Conservation (phyloP, 1,284 basidiomycete species). For the Naganishia albida region DNA sequence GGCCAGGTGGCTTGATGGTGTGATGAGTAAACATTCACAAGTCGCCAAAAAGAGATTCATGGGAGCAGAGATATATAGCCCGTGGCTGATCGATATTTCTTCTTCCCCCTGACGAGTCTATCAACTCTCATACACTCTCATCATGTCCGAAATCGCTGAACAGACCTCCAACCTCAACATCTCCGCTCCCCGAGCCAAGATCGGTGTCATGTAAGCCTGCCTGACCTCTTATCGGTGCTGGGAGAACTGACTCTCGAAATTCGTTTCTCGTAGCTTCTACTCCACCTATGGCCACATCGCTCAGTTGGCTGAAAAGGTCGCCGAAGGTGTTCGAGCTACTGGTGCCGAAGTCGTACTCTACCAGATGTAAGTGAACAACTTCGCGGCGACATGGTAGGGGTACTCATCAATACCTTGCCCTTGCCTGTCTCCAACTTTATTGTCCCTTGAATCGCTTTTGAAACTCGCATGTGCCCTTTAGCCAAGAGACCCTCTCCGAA, state of each 20-base stretch:
- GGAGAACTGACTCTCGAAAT: background rate
- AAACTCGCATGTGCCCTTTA: slow-evolving; percentile 39
- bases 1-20: slow-evolving; percentile 5
- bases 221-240: background rate
- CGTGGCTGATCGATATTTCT: background rate
- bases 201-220: slow-evolving; percentile 31
- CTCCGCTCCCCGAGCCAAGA: slow-evolving; percentile 30
- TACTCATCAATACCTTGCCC: slow-evolving; percentile 45
- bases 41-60: background rate
- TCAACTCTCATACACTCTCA: background rate
- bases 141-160: slow-evolving; percentile 28
- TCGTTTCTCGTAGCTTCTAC: slow-evolving; percentile 65
- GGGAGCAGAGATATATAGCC: slow-evolving; percentile 10
- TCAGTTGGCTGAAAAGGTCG: slow-evolving; percentile 75
- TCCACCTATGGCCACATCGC: slow-evolving; percentile 77
- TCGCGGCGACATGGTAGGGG: background rate
- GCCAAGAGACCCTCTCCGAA: slow-evolving; percentile 79
- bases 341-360: slow-evolving; percentile 74
- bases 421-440: no score
- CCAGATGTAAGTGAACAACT: slow-evolving; percentile 56
- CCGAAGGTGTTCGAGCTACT: slow-evolving; percentile 67
- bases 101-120: background rate
- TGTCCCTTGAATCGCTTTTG: no score
- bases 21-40: slow-evolving; percentile 24
- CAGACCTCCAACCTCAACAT: slow-evolving; percentile 27